A percentile compares a stretch with the other conserved stretches of the same genome.
These are phyloP conservation scores for Xylaria sp. DNA, from an alignment of 2,329 filamentous ascomycete genomes.

Conservation along the genomic window DNA sequence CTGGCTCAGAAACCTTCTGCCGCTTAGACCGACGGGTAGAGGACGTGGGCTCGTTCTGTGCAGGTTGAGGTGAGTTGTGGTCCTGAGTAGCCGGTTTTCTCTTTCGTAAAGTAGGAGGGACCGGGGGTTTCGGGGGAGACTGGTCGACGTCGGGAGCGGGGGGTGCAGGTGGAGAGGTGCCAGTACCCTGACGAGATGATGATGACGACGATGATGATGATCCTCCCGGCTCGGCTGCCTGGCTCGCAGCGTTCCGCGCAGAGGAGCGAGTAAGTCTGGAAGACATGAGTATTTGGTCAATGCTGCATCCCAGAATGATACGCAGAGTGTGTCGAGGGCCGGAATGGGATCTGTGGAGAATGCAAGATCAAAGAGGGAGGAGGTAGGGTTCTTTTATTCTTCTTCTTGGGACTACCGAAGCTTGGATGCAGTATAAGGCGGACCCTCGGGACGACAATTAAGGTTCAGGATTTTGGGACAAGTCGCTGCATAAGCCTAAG, in stretches of 20 bases:
- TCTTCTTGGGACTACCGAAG: slow-evolving; percentile 16
- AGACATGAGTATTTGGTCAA: slow-evolving; percentile 75
- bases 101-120: slow-evolving; percentile 66
- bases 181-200: slow-evolving; percentile 44
- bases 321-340: slow-evolving; percentile 15
- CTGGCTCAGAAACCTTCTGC: slow-evolving; percentile 63
- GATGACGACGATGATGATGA: too few species aligned
- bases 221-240: slow-evolving; percentile 51
- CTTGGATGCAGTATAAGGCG: slow-evolving; percentile 13
- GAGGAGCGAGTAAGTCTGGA: slow-evolving; percentile 94
- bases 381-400: slow-evolving; percentile 14
- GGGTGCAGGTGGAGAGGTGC: slow-evolving; percentile 46
- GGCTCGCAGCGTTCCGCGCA: slow-evolving; percentile 81
- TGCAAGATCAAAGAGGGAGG: slow-evolving; percentile 16
- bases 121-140: slow-evolving; percentile 46
- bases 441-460: slow-evolving; percentile 20
- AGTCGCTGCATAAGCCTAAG: slow-evolving; percentile 12
- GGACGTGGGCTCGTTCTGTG: slow-evolving; percentile 34
- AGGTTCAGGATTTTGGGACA: slow-evolving; percentile 8
- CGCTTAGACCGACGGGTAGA: slow-evolving; percentile 69
- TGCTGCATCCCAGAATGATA: slow-evolving; percentile 19
- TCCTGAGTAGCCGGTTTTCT: slow-evolving; percentile 67
- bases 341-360: slow-evolving; percentile 15
- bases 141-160: slow-evolving; percentile 42
- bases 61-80: slow-evolving; percentile 45